Evolutionary conservation across 192 early-diverging fungal species (phyloP).

Genomic region (Linnemannia schmuckeri): DNA sequence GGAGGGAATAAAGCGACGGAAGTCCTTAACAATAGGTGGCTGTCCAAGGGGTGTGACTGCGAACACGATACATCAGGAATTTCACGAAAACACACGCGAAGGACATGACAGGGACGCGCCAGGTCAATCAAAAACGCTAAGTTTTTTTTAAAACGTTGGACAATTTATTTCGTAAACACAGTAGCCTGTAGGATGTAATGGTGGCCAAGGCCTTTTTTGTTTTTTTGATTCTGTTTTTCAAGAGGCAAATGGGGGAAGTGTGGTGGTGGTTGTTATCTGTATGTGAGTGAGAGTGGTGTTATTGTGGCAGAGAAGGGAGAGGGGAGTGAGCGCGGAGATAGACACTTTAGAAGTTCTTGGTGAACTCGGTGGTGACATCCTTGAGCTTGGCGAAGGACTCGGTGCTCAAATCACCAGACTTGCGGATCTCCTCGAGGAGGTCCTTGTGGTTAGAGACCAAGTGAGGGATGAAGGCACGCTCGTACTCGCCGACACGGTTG

Average conservation of each 20-base stretch:
- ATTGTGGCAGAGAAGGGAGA: conserved; percentile 1
- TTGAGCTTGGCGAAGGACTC: conserved; percentile 95
- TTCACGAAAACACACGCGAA: not conserved
- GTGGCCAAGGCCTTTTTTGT: conserved; percentile 3
- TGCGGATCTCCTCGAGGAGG: conserved; percentile 91
- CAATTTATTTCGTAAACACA: conserved; percentile 7
- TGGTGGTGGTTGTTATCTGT: not conserved
- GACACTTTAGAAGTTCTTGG: conserved; percentile 77
- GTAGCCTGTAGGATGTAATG: not conserved
- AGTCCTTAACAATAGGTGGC: too few species aligned
- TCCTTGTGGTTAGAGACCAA: conserved; percentile 90
- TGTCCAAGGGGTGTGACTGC: too few species aligned
- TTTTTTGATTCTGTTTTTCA: conserved; percentile 9
- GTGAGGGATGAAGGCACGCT: conserved; percentile 90
- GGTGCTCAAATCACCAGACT: conserved; percentile 88
- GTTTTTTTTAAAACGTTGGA: not conserved
- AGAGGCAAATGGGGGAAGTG: not conserved
- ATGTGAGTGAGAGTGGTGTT: conserved; percentile 9
- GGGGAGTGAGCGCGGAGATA: conserved; percentile 16
- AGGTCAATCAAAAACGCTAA: not conserved
- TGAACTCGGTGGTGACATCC: conserved; percentile 82
- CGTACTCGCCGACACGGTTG: conserved; percentile 94
- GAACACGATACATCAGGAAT: not conserved
- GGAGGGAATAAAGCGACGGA: not conserved
- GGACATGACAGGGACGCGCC: not conserved